A percentile compares a stretch with the other conserved stretches of the same genome.
Evolutionary conservation across 331 rosid genomes (phyloP).

Genomic region (Malus hybrid): DNA sequence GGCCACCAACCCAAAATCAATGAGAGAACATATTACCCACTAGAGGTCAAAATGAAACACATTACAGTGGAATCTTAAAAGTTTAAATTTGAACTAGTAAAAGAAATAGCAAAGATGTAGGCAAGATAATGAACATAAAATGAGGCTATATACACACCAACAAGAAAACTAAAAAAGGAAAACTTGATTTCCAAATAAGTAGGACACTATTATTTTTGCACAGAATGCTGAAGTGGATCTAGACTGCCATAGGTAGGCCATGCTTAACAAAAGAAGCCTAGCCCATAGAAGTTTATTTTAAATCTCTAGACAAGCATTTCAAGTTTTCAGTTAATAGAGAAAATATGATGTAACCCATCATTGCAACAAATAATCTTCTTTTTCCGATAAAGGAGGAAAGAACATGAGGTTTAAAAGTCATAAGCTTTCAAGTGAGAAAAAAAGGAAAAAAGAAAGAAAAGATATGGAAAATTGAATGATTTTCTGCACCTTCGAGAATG

Average conservation of each 20-base stretch:
- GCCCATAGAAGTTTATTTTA: background rate
- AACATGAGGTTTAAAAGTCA: background rate
- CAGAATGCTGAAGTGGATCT: background rate
- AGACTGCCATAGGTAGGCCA: background rate
- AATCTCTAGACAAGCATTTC: background rate
- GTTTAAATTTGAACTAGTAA: background rate
- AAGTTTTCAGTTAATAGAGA: background rate
- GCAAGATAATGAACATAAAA: background rate
- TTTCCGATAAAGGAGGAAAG: background rate
- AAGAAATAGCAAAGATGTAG: background rate
- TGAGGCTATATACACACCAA: background rate
- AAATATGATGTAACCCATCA: background rate
- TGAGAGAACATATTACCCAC: background rate
- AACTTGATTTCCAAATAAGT: background rate
- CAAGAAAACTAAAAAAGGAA: background rate
- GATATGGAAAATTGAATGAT: background rate
- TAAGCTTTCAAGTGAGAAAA: background rate
- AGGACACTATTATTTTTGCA: background rate
- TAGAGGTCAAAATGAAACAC: background rate
- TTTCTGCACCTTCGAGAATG: background rate
- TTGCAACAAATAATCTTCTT: background rate
- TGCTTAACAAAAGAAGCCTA: background rate
- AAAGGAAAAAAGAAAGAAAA: background rate
- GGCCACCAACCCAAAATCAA: background rate
- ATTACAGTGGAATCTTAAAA: background rate